Base-by-base conservation (phyloP, 805 yeast species). In the Ogataea salicorniae region DNA sequence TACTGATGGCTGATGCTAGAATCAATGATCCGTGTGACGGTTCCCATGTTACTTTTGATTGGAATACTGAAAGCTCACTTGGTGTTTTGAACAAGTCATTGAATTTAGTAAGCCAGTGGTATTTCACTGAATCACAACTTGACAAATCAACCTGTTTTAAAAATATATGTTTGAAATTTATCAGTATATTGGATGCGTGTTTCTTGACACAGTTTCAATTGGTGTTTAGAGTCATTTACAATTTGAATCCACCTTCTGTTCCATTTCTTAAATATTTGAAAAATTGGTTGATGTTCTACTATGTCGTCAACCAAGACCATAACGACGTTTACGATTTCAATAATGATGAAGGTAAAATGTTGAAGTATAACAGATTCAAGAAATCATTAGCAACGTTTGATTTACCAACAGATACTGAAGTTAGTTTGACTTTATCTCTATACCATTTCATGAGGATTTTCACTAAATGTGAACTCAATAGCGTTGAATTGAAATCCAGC, bases 231-330 rank as follows among this genome's bases (percentile, higher is more conserved):
- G 36, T 50, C 6, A 39, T 55, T 18, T 42, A 48, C 45, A 55
- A 53, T 33, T 16, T 55, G 29, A 42, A 46, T 15, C 44, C 39
- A 9, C 34, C 50, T 6, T 37, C 51, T 11, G 44, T 51, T n/a
- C 55, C 59, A 3, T 34, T 51, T 18, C 26, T 55, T 16, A 34
- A 46, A 35, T 35, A 39, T 6, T 35, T 54, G 34, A 61, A 53
- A 38, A 39, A 46, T 15, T 51, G 53, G 50, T 34, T 61, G 20
- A 45, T 55, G 22, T 17, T 58, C 15, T 42, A 41, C 16, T 57
- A 45, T 43, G 18, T 61, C 2, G 11, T 50, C 9, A 11, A 37
- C 5, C 44, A 48, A 33, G 50, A 44, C 26, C 42, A 44, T 8
- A 49, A 57, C 15, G 57, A 59, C 26, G 50, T 52, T 11, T 46